A percentile compares a stretch with the other conserved stretches of the same genome.
These are phyloP conservation scores for Asterochloris erici DNA, from an alignment of 139 green algal genomes.

Conservation along the genomic window DNA sequence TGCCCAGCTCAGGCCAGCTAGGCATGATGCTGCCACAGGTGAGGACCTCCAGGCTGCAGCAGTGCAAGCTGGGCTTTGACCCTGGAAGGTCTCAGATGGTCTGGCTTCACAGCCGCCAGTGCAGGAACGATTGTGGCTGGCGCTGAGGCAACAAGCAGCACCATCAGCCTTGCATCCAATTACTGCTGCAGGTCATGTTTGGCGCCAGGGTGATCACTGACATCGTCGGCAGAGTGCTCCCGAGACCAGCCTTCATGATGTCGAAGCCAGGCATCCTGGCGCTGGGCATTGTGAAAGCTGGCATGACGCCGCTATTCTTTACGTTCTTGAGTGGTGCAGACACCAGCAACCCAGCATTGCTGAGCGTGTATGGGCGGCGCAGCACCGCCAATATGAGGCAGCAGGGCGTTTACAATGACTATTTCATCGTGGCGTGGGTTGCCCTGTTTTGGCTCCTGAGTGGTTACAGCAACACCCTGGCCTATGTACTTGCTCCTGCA, in stretches of 20 bases:
- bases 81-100: neutral
- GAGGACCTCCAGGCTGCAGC: neutral
- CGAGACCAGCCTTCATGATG: neutral
- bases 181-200: conserved; percentile 14
- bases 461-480: conserved; percentile 7
- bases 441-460: conserved; percentile 9
- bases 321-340: conserved; percentile 4
- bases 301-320: conserved; percentile 16
- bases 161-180: neutral
- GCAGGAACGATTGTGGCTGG: neutral
- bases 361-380: too few relatives aligned
- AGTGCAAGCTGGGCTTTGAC: neutral
- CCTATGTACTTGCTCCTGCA: neutral
- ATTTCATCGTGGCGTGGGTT: neutral
- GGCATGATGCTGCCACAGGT: conserved; percentile 54
- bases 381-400: too few relatives aligned
- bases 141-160: neutral
- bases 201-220: conserved; percentile 7
- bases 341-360: too few relatives aligned
- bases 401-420: neutral
- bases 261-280: neutral
- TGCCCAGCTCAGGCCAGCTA: conserved; percentile 48
- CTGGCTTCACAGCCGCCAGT: neutral
- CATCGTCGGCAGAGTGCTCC: conserved; percentile 1
- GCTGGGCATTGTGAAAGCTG: neutral